A percentile compares a stretch with the other conserved stretches of the same genome.
phyloP scores from a whole-genome alignment of 2,329 filamentous ascomycete species.

The Penicillium concentricum region DNA sequence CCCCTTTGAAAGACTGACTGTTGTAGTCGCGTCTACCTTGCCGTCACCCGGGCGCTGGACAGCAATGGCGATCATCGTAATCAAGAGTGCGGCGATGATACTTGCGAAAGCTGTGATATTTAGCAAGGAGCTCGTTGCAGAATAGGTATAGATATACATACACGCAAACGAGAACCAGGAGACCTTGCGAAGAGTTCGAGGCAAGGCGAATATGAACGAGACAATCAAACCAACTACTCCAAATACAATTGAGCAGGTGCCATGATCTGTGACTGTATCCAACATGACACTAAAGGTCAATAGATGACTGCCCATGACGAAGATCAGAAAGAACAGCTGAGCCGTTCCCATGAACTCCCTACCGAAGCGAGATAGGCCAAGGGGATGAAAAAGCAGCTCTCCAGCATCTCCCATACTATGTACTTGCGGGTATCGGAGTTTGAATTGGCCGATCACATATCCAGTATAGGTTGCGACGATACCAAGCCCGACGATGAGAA shows the following conservation, averaged over 20 bases:
- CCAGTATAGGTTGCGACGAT: conserved; percentile 57
- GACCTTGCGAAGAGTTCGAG: conserved; percentile 60
- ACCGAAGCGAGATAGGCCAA: conserved; percentile 56
- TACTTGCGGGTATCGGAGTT: conserved; percentile 55
- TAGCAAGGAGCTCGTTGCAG: not conserved
- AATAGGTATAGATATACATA: conserved; percentile 21
- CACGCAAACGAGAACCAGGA: conserved; percentile 59
- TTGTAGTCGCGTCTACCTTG: conserved; percentile 32
- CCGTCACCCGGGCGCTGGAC: conserved; percentile 45
- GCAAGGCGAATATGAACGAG: conserved; percentile 57
- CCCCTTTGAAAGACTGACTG: conserved; percentile 47
- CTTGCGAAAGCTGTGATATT: conserved; percentile 55
- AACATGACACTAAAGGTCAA: conserved; percentile 67
- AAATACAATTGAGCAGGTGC: conserved; percentile 61
- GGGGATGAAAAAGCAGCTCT: conserved; percentile 57
- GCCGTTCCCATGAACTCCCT: conserved; percentile 61
- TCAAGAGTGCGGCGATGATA: conserved; percentile 60
- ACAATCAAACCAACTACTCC: conserved; percentile 56
- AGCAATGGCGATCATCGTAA: conserved; percentile 65
- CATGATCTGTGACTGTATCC: conserved; percentile 60
- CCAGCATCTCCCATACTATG: conserved; percentile 68
- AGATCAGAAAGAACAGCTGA: conserved; percentile 62
- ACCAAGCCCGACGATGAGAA: conserved; percentile 54
- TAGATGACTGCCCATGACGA: conserved; percentile 67
- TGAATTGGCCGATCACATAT: conserved; percentile 59